Conservation (phyloP, 495 filamentous ascomycete genomes). For the Cercophora newfieldiana region DNA sequence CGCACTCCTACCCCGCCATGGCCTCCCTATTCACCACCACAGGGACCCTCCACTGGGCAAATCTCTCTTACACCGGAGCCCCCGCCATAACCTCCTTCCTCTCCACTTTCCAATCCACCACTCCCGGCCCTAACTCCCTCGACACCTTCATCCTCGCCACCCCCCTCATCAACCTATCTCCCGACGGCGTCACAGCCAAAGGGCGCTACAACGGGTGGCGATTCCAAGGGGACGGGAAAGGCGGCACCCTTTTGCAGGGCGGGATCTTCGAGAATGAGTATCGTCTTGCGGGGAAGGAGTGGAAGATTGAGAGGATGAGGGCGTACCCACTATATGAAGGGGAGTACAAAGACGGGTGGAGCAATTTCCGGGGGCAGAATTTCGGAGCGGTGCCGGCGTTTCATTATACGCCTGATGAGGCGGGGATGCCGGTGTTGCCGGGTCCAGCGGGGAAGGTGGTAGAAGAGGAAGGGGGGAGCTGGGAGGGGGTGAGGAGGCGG, state of each 20-base stretch:
- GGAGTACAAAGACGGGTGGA: conserved; percentile 19
- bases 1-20: conserved; percentile 13
- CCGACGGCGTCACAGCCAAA: conserved; percentile 14
- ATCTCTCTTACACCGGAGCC: conserved; percentile 6
- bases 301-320: conserved; percentile 19
- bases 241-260: conserved; percentile 16
- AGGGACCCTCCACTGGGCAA: conserved; percentile 17
- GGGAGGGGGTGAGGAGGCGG: conserved; percentile 12
- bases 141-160: conserved; percentile 14
- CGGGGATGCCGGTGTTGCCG: conserved; percentile 9
- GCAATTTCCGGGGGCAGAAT: conserved; percentile 4
- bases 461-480: neutral
- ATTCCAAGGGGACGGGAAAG: conserved; percentile 19
- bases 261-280: conserved; percentile 28
- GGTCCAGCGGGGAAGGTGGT: neutral
- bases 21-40: conserved; percentile 17
- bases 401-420: conserved; percentile 22
- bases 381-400: conserved; percentile 16
- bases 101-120: neutral
- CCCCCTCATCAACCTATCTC: conserved; percentile 18
- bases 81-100: conserved; percentile 10
- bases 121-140: neutral
- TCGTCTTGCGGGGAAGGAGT: neutral
- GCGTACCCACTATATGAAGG: conserved; percentile 22
- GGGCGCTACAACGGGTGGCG: conserved; percentile 14